These are phyloP conservation scores for Sporothrix luriei DNA, from an alignment of 2,329 filamentous ascomycete species.

Conservation along the genomic window DNA sequence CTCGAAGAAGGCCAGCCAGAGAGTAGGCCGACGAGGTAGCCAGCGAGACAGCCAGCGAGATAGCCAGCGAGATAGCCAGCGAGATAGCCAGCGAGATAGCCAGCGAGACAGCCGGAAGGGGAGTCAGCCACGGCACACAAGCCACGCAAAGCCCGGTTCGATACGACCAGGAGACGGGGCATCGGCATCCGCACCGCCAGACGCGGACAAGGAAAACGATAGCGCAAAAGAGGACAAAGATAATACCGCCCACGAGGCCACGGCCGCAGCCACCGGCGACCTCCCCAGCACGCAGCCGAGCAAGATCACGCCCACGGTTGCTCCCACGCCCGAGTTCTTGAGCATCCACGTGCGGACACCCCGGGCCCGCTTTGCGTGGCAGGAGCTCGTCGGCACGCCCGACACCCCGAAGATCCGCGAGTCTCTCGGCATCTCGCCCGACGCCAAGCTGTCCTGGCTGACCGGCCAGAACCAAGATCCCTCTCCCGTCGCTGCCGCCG, in stretches of 20 bases:
- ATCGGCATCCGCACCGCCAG: background rate
- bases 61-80: background rate
- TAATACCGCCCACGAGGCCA: conserved; percentile 31
- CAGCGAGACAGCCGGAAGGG: background rate
- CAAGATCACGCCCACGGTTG: conserved; percentile 32
- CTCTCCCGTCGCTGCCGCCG: conserved; percentile 46
- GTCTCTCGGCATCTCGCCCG: conserved; percentile 57
- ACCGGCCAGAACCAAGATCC: conserved; percentile 50
- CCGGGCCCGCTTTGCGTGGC: conserved; percentile 57
- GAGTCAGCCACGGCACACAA: background rate
- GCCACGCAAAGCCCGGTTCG: background rate
- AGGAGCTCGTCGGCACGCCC: conserved; percentile 57
- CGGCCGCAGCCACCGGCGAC: conserved; percentile 33
- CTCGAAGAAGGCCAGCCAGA: too few relatives aligned
- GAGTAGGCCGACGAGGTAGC: background rate
- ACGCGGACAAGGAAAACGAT: conserved; percentile 25
- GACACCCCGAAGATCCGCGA: conserved; percentile 44
- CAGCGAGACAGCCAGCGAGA: background rate
- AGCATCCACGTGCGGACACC: conserved; percentile 51
- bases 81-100: background rate
- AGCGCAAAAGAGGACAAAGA: conserved; percentile 32
- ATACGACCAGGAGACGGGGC: background rate
- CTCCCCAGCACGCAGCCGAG: conserved; percentile 32
- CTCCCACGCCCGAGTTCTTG: conserved; percentile 36
- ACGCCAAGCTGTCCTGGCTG: conserved; percentile 65